Base-by-base conservation (phyloP, 164 flowering plant species). In the Vitis amurensis region DNA sequence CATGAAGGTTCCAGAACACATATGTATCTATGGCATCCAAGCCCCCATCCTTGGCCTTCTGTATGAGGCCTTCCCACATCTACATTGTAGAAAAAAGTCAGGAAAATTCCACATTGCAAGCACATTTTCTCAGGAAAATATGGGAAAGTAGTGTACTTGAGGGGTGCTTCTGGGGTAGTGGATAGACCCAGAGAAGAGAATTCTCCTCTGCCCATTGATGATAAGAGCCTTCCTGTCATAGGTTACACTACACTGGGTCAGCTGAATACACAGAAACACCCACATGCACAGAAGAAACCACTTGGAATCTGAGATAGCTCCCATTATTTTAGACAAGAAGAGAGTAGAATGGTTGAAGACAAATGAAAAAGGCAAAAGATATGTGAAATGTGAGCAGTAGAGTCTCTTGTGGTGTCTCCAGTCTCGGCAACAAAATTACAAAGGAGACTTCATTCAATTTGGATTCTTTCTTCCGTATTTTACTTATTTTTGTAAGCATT, bases 1-100 rank as follows among this genome's bases (percentile, higher is more conserved):
- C 86, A 63, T 83, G 86, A 15, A 55, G 77, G 29, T 78, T 80
- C 86, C 86, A 83, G 66, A 83, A 83, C 16, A 83, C 84, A 50
- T 83, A 83, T 3, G 84, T 83, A 16, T 83, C 82, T 5, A 83
- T 71, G 48, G 56, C 82, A 74, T 83, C 82, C 78, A 83, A 66
- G 1, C 86, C 86, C 10, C 86, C 86, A 50, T 76, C 76, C 70
- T 80, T 83, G 0, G 84, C 86, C 52, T 76, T 80, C 71, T 64
- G 73, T 31, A 83, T 74, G 6, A 83, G 77, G 48, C 66, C 76
- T 66, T 74, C 77, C 86, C 86, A 83, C 86, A 83, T 80, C 86
- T 83, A 68, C 77, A 78, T 64, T 68, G 1, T 56, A 50, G 6
- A 13, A 4, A 27, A 60, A 48, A 52, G 27, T 13, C 6, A 50